Evolutionary conservation across 768 basidiomycete genomes (phyloP).

Genomic region (Coprinellus micaceus): DNA sequence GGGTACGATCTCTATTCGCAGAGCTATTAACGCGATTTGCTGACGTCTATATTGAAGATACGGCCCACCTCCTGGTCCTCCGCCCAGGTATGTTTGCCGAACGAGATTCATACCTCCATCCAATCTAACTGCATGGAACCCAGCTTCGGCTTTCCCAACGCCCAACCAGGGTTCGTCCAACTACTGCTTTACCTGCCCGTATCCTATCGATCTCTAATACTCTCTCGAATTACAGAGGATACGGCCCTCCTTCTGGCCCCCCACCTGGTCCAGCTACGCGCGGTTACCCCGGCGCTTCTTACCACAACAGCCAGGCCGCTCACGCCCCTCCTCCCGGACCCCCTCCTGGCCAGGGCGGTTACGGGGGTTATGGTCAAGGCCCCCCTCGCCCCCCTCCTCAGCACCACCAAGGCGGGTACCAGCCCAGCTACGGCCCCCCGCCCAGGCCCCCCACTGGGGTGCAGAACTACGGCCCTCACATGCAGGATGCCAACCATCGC

Average conservation of each 20-base stretch:
- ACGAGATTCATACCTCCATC: too few species aligned
- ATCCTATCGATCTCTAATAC: background rate
- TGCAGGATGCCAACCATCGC: conserved; percentile 42
- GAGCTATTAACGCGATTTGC: background rate
- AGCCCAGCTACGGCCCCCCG: conserved; percentile 35
- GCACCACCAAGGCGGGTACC: conserved; percentile 24
- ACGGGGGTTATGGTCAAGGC: background rate
- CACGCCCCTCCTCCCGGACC: conserved; percentile 4
- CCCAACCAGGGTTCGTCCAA: conserved; percentile 14
- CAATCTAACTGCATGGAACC: too few species aligned
- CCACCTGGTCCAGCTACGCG: conserved; percentile 13
- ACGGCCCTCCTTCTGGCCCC: conserved; percentile 12
- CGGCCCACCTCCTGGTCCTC: conserved; percentile 14
- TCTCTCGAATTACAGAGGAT: conserved; percentile 1
- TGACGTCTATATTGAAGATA: background rate
- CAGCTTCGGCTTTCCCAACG: too few species aligned
- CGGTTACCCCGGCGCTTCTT: conserved; percentile 15
- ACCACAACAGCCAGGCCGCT: conserved; percentile 11
- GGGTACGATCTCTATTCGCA: background rate
- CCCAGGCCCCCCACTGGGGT: conserved; percentile 50
- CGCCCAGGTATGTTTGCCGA: conserved; percentile 1
- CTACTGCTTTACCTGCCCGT: background rate
- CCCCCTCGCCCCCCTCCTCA: too few species aligned
- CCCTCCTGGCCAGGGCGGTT: conserved; percentile 8
- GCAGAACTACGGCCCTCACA: conserved; percentile 63